phyloP scores from a whole-genome alignment of 768 basidiomycete genomes.

The Lactarius pseudohatsudake region DNA sequence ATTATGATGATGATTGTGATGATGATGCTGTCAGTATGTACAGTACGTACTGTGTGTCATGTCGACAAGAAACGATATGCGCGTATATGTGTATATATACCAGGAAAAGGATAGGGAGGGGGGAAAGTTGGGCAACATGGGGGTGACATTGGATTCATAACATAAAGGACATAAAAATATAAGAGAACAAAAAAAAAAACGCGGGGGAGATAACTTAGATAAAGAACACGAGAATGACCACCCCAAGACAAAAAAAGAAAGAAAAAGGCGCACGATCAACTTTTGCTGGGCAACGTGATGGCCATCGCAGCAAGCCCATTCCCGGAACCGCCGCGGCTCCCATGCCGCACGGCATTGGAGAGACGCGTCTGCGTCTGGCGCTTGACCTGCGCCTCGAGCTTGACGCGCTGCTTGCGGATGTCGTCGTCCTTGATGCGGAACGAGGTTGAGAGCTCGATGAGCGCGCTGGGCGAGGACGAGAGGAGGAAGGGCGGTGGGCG shows the following conservation, averaged over 20 bases:
- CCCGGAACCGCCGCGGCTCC: background rate
- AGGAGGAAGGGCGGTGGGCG: slow-evolving; percentile 54
- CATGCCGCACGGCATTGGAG: slow-evolving; percentile 9
- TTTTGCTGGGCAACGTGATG: slow-evolving; percentile 34
- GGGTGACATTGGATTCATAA: background rate
- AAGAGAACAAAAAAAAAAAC: slow-evolving; percentile 1
- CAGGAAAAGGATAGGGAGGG: background rate
- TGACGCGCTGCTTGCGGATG: slow-evolving; percentile 67
- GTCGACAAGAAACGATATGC: background rate
- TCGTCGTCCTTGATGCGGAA: slow-evolving; percentile 81
- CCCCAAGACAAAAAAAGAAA: background rate
- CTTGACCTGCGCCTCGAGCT: slow-evolving; percentile 74
- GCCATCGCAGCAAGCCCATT: slow-evolving; percentile 10
- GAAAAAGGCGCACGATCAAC: slow-evolving; percentile 1
- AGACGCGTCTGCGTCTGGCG: slow-evolving; percentile 48
- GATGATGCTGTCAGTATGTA: slow-evolving; percentile 4
- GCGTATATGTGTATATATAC: background rate
- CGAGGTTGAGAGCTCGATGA: slow-evolving; percentile 59
- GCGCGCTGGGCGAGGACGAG: slow-evolving; percentile 58
- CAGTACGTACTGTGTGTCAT: background rate
- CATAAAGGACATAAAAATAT: background rate
- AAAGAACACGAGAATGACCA: background rate
- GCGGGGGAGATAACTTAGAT: background rate
- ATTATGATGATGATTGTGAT: background rate
- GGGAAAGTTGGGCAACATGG: too few species aligned